A percentile compares a stretch with the other conserved stretches of the same genome.
Conservation (phyloP, 768 basidiomycete genomes). For the Hydnomerulius pinastri region DNA sequence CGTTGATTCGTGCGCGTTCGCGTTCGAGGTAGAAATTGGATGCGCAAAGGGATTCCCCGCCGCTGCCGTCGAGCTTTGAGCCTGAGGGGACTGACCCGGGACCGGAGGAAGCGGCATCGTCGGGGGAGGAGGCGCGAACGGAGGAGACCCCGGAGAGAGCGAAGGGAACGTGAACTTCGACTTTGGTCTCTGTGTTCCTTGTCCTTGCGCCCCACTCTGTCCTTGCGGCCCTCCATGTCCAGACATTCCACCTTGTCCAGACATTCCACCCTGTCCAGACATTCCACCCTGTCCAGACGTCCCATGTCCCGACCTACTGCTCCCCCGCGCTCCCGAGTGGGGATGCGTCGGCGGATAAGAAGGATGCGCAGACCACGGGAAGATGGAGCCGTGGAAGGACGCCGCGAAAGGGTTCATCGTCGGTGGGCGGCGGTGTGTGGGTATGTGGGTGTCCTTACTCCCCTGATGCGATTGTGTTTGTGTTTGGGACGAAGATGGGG, state of each 20-base stretch:
- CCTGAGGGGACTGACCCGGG: not conserved
- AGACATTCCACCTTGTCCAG: too few relatives aligned
- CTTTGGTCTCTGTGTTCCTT: not conserved
- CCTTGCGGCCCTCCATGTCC: not conserved
- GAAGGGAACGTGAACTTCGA: not conserved
- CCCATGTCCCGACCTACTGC: not conserved
- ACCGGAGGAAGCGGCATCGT: not conserved
- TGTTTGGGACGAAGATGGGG: too few relatives aligned
- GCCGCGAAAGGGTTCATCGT: not conserved
- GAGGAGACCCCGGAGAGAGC: not conserved
- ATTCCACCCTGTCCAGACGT: too few relatives aligned
- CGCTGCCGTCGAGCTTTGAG: not conserved
- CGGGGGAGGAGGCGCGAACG: not conserved
- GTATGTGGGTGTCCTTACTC: too few relatives aligned
- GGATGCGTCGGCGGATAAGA: not conserved
- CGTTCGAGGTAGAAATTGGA: too few relatives aligned
- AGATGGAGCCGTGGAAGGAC: not conserved
- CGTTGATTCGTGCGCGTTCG: too few relatives aligned
- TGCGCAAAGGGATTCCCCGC: too few relatives aligned
- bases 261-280: too few relatives aligned
- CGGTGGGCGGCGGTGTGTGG: not conserved
- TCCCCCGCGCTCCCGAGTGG: not conserved
- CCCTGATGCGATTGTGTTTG: too few relatives aligned
- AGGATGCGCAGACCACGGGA: not conserved
- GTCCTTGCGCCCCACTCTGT: not conserved